A percentile compares a stretch with the other conserved stretches of the same genome.
Conservation (phyloP, 2,329 filamentous ascomycete species). For the Aspergillus persii region DNA sequence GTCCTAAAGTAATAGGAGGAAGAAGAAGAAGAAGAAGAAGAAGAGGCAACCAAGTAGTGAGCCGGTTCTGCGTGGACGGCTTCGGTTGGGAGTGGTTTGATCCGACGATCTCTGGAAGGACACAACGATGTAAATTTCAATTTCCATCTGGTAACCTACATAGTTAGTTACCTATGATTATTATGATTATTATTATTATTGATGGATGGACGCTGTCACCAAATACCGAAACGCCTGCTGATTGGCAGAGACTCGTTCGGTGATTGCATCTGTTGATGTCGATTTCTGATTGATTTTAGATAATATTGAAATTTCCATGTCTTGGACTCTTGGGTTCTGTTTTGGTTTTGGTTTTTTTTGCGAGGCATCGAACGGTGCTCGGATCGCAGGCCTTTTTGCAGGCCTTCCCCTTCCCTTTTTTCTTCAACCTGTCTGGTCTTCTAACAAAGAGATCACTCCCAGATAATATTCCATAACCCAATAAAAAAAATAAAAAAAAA, state of each 20-base stretch:
- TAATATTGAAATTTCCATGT: background rate
- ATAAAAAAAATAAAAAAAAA: background rate
- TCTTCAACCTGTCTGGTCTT: too few species aligned
- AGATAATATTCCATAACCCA: background rate
- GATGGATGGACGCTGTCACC: background rate
- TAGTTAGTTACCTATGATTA: too few species aligned
- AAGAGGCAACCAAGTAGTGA: too few species aligned
- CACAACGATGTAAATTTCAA: too few species aligned
- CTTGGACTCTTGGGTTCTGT: background rate
- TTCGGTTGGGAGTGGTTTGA: too few species aligned
- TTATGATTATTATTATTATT: too few species aligned
- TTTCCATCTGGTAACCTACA: too few species aligned
- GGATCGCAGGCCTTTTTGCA: background rate
- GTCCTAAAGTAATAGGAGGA: too few species aligned
- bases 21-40: too few species aligned
- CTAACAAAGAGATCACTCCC: background rate
- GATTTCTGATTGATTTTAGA: background rate
- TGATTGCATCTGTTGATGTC: background rate
- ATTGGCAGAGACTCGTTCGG: background rate
- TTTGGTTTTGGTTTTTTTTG: background rate
- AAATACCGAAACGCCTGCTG: background rate
- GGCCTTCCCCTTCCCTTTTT: too few species aligned
- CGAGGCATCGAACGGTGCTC: background rate
- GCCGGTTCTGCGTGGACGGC: too few species aligned
- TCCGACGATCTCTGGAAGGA: too few species aligned